These are phyloP conservation scores for Hymenoscyphus repandus DNA, from an alignment of 2,329 filamentous ascomycete species.

Conservation along the genomic window DNA sequence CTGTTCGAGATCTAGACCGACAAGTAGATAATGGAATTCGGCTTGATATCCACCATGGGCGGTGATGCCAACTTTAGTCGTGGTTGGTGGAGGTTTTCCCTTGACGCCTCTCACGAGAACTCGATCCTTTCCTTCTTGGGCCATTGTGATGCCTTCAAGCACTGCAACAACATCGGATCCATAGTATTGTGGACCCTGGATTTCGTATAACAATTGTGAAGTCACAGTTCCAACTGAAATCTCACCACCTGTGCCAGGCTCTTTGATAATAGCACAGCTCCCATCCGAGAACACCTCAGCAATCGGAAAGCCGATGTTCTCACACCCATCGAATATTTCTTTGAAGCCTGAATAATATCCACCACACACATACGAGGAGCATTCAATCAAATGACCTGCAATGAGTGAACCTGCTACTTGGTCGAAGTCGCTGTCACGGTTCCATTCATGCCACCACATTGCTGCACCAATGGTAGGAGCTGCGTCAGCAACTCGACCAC, in stretches of 20 bases:
- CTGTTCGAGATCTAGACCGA: slow-evolving; percentile 38
- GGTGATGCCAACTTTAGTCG: slow-evolving; percentile 40
- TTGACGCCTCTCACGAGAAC: slow-evolving; percentile 35
- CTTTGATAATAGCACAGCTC: slow-evolving; percentile 41
- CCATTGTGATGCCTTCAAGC: slow-evolving; percentile 42
- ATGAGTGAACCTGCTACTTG: slow-evolving; percentile 34
- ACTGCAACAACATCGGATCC: slow-evolving; percentile 31
- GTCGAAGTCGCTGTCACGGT: slow-evolving; percentile 30
- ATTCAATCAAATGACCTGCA: slow-evolving; percentile 30
- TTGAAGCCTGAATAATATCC: slow-evolving; percentile 29
- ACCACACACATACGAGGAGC: slow-evolving; percentile 21
- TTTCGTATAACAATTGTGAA: slow-evolving; percentile 38
- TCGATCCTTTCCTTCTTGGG: slow-evolving; percentile 42
- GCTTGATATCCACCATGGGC: slow-evolving; percentile 41
- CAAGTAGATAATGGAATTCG: slow-evolving; percentile 40
- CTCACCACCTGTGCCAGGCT: slow-evolving; percentile 36
- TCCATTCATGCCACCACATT: slow-evolving; percentile 16
- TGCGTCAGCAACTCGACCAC: slow-evolving; percentile 39
- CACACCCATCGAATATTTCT: slow-evolving; percentile 24
- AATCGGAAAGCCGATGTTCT: slow-evolving; percentile 42
- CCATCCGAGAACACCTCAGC: slow-evolving; percentile 39
- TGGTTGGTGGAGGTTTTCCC: slow-evolving; percentile 33
- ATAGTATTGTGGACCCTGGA: slow-evolving; percentile 35
- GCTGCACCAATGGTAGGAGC: slow-evolving; percentile 38
- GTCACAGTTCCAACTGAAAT: slow-evolving; percentile 46